Evolutionary conservation across 768 basidiomycete species (phyloP).

Genomic region (Mrakia blollopis): DNA sequence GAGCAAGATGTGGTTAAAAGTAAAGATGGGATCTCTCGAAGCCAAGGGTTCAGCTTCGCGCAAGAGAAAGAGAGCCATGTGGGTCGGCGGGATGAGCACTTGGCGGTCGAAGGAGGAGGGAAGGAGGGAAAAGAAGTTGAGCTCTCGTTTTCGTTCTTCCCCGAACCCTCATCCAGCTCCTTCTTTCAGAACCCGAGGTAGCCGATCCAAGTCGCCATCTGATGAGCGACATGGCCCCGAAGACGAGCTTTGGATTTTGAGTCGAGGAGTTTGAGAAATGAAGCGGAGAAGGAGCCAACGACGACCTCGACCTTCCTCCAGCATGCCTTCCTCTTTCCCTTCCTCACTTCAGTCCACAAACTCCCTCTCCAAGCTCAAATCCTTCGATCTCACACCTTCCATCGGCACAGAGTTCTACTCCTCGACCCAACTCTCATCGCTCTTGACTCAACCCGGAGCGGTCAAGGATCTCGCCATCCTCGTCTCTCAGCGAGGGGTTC

Average conservation of each 20-base stretch:
- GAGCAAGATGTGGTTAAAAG: neutral
- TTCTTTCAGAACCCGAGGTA: neutral
- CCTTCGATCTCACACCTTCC: conserved; percentile 49
- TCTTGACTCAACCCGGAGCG: conserved; percentile 46
- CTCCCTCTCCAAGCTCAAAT: neutral
- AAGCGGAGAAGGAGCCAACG: neutral
- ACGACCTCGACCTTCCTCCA: neutral
- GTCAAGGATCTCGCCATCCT: conserved; percentile 56
- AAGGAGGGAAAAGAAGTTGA: neutral
- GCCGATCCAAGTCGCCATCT: neutral
- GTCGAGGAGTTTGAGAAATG: too few relatives aligned
- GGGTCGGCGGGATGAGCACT: neutral
- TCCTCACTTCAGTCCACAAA: neutral
- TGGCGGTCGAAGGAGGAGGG: neutral
- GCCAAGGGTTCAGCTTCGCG: too few relatives aligned
- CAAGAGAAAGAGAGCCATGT: neutral
- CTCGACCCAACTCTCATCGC: conserved; percentile 50
- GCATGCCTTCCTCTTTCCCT: neutral
- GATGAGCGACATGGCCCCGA: neutral
- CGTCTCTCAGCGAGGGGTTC: conserved; percentile 52
- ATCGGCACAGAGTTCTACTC: conserved; percentile 55
- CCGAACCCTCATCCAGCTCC: neutral
- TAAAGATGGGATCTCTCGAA: neutral
- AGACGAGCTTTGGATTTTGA: neutral
- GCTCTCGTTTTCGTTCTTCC: neutral